Percentiles rank a stretch among this genome's conserved stretches.
Evolutionary conservation across 306 rosid species (phyloP).

Genomic region (Comarum palustre): DNA sequence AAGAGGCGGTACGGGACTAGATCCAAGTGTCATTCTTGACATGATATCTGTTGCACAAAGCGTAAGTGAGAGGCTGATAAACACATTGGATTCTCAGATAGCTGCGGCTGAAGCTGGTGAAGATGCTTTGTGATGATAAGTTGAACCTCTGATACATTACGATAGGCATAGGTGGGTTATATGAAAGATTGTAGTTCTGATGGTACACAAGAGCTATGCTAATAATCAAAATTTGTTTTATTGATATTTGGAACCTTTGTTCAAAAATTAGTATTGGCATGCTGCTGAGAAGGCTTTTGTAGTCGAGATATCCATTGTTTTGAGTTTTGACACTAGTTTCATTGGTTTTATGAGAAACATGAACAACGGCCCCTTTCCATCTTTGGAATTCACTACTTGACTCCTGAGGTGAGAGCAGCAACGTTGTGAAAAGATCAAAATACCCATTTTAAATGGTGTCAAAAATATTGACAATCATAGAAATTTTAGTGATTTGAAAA

Average conservation of each 20-base stretch:
- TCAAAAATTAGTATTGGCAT: not conserved
- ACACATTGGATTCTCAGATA: constrained; percentile 15
- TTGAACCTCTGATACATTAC: not conserved
- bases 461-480: too few relatives aligned
- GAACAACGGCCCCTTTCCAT: not conserved
- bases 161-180: constrained; percentile 8
- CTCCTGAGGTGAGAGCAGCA: too few relatives aligned
- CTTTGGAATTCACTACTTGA: not conserved
- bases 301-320: not conserved
- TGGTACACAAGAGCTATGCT: constrained; percentile 38
- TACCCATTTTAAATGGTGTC: too few relatives aligned
- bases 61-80: constrained; percentile 15
- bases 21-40: constrained; percentile 78
- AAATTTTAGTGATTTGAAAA: too few relatives aligned
- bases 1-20: constrained; percentile 52
- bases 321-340: not conserved
- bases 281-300: not conserved
- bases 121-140: too few relatives aligned
- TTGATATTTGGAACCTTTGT: not conserved
- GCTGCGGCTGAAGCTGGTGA: constrained; percentile 22
- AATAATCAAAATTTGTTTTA: not conserved
- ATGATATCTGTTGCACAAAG: constrained; percentile 67
- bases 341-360: not conserved
- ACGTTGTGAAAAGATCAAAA: too few relatives aligned
- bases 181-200: constrained; percentile 52